Base-by-base conservation (phyloP, 495 filamentous ascomycete species). In the Daldinia grandis region DNA sequence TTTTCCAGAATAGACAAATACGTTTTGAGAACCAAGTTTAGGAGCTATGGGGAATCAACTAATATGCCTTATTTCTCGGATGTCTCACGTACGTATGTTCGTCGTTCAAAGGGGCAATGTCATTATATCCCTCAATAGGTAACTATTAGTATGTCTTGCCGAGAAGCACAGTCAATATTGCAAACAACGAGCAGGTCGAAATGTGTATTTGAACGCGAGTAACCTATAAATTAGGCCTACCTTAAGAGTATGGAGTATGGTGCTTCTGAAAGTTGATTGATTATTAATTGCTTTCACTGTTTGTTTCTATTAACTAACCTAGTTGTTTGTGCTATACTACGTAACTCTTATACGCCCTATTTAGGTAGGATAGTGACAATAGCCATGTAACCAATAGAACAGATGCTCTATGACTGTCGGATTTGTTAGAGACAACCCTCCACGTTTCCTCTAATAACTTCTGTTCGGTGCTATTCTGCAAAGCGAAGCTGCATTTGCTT, bases 51-150 rank as follows among this genome's bases (percentile, higher is more conserved):
- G 63, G 49, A 40, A 50, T 61, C 47, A 65, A 65, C 70, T 62
- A 62, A 73, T 65, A 69, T 69, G 58, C 30, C 31, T 61, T 21
- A 31, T 50, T 58, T 42, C 49, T 64, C 58, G 70, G 65, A 27
- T 69, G 62, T 69, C 55, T 73, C 61, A 68, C 64, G 30, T 68
- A 68, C 31, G 68, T 66, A 58, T 62, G 60, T 47, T 62, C 28
- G 37, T 62, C 40, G 60, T 68, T 67, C 60, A 65, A 72, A 68
- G 24, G n/a, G 64, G 69, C 21, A 68, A 72, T 68, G 50, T 14
- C 42, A 44, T 61, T 73, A 73, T 73, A 73, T 73, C 57, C 65
- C 70, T 61, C 70, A 73, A 50, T 6, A n/a, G n/a, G n/a, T n/a
- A 27, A 44, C 21, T 30, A 58, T 17, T 27, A 55, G 54, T 17